These are phyloP conservation scores for Cyclocybe aegerita DNA, from an alignment of 768 basidiomycete genomes.

Conservation along the genomic window DNA sequence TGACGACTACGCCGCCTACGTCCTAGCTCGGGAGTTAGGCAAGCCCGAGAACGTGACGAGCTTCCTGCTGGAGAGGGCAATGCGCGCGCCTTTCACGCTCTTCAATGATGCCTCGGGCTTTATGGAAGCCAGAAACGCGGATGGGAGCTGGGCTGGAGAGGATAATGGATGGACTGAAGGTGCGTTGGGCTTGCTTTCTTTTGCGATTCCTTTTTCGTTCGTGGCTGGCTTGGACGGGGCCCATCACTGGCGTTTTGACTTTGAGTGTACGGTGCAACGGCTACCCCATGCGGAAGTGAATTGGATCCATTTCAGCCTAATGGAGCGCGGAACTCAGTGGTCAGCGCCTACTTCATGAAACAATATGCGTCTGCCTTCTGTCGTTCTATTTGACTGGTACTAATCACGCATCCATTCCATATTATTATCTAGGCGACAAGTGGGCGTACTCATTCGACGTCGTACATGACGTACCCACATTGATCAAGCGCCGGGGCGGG, in stretches of 20 bases:
- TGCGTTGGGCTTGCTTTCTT: conserved; percentile 12
- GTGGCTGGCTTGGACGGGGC: no score
- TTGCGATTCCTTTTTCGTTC: neutral
- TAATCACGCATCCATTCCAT: no score
- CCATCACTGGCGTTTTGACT: no score
- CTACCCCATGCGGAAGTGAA: no score
- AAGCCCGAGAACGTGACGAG: conserved; percentile 44
- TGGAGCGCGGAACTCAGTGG: neutral
- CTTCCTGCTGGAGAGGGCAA: conserved; percentile 57
- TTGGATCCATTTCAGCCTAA: no score
- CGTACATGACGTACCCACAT: conserved; percentile 63
- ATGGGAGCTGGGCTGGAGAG: conserved; percentile 72
- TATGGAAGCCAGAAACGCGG: conserved; percentile 75
- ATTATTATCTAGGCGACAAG: conserved; percentile 43
- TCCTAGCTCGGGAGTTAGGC: conserved; percentile 54
- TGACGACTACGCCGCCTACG: conserved; percentile 73
- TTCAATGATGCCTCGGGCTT: conserved; percentile 74
- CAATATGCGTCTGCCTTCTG: no score
- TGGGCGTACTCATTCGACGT: conserved; percentile 79
- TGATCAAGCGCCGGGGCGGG: conserved; percentile 67
- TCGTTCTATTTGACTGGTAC: no score
- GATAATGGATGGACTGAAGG: conserved; percentile 83
- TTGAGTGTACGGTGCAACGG: no score
- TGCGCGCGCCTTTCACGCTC: conserved; percentile 56
- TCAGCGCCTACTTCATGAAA: neutral